Evolutionary conservation across 2,329 filamentous ascomycete species (phyloP), one percentile per base, ranked within the genome.

Genomic region (Aspergillus sclerotialis): DNA sequence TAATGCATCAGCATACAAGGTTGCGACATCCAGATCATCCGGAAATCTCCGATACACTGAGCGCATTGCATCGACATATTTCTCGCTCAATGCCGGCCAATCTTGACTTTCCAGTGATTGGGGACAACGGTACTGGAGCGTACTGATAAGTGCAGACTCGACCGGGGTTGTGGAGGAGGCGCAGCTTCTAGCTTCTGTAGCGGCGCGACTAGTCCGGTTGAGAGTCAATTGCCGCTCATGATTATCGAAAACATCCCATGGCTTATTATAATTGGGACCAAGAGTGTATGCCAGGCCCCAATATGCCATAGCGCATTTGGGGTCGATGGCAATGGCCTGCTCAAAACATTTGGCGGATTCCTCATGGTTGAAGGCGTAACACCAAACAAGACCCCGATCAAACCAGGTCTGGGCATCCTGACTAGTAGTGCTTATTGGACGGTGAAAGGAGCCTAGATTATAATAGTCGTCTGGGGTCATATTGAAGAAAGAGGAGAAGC

Each of bases 241-340:
- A 2, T 69, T 59, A 35, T 82, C 80, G 44, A 88, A 86, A 15
- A 76, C 69, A 17, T 76, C 72, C 84, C 84, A 88, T 0, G 83
- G 78, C 50, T 88, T 86, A 63, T 89, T 85, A 57, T 84, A 82
- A 50, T 90, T 88, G 3, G 84, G 84, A 0, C 84, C 84, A 0
- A 84, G 61, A 1, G 79, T 68, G 52, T 83, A 88, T 0, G 84
- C 59, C 4, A 64, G 43, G 1, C 61, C 61, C 61, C 61, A 65
- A 38, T 63, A 57, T 6, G 61, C 61, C 49, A 65, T 59, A 2
- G 59, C 54, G 37, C 58, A 65, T 11, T 39, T 37, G 7, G 47
- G 44, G 43, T 65, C 62, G 31, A 53, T 30, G 2, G 40, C 33
- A 23, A 63, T 55, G 9, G 56, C 60, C 12, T 52, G 51, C 35